Conservation (phyloP, 1,139 yeast genomes). For the Arxiozyma slooffiae region DNA sequence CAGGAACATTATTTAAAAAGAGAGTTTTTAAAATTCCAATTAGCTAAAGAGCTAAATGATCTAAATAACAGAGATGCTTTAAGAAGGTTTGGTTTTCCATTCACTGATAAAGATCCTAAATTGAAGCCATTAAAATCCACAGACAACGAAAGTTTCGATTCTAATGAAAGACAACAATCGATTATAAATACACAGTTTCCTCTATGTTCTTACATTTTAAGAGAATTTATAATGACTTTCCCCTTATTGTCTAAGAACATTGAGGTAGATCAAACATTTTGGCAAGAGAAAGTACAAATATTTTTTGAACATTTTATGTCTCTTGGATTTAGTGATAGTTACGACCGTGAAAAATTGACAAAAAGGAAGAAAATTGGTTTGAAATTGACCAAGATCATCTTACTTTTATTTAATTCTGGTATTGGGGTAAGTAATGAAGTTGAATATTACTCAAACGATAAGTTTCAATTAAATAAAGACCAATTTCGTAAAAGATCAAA, state of each 20-base stretch:
- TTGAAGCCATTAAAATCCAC: not conserved
- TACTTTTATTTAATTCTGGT: slow-evolving; percentile 67
- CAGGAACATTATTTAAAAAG: slow-evolving; percentile 83
- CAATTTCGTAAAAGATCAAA: slow-evolving; percentile 25
- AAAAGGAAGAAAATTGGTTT: slow-evolving; percentile 57
- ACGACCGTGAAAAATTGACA: slow-evolving; percentile 62
- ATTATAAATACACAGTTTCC: slow-evolving; percentile 41
- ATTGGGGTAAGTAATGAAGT: slow-evolving; percentile 53
- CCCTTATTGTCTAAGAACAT: slow-evolving; percentile 54
- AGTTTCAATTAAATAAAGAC: slow-evolving; percentile 19
- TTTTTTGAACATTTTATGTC: slow-evolving; percentile 69
- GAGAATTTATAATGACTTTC: slow-evolving; percentile 51
- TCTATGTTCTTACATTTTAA: slow-evolving; percentile 54
- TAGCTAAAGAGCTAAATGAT: slow-evolving; percentile 50
- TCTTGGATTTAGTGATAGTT: slow-evolving; percentile 58
- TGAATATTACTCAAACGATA: slow-evolving; percentile 37
- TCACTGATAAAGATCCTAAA: slow-evolving; percentile 34
- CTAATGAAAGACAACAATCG: slow-evolving; percentile 1
- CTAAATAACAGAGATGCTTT: slow-evolving; percentile 53
- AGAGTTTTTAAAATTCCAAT: slow-evolving; percentile 54
- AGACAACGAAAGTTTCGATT: not conserved
- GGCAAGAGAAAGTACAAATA: slow-evolving; percentile 71
- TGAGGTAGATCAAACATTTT: slow-evolving; percentile 48
- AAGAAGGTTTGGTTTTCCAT: slow-evolving; percentile 66
- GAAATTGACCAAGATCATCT: slow-evolving; percentile 51